Conservation (phyloP, 257 asterid species). For the Capsicum pubescens region DNA sequence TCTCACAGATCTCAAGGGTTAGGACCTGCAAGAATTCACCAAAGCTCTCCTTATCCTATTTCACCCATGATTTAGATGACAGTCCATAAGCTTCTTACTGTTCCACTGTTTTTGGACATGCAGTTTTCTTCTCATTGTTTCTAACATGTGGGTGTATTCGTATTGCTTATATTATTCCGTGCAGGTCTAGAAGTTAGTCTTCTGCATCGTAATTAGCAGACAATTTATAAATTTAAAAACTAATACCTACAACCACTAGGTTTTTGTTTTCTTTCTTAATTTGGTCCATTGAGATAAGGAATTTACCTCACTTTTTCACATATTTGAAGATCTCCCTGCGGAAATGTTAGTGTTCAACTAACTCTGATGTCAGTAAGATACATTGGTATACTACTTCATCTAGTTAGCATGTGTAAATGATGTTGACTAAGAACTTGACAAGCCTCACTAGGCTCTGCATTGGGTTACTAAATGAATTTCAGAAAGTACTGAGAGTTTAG, state of each 20-base stretch:
- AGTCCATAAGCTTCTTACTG: conserved; percentile 8
- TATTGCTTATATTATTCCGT: not conserved
- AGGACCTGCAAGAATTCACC: conserved; percentile 12
- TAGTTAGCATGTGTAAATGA: conserved; percentile 3
- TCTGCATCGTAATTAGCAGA: not conserved
- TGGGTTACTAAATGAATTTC: conserved; percentile 19
- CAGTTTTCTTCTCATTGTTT: conserved; percentile 2
- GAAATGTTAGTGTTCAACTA: not conserved
- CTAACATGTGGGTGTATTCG: not conserved
- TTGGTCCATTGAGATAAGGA: not conserved
- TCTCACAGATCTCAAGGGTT: not conserved
- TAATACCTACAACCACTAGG: conserved; percentile 6
- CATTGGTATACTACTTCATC: not conserved
- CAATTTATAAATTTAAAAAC: not conserved
- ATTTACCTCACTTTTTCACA: not conserved
- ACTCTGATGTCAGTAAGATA: conserved; percentile 17
- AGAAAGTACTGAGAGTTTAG: conserved; percentile 7
- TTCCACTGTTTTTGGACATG: not conserved
- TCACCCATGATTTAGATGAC: conserved; percentile 11
- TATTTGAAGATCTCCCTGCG: not conserved
- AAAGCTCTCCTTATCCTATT: not conserved
- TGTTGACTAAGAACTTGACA: conserved; percentile 1
- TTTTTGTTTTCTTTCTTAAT: conserved; percentile 1
- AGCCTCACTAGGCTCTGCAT: conserved; percentile 10
- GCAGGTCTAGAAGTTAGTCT: not conserved